Conservation (phyloP, 345 rosid genomes). For the Luvunga scandens region DNA sequence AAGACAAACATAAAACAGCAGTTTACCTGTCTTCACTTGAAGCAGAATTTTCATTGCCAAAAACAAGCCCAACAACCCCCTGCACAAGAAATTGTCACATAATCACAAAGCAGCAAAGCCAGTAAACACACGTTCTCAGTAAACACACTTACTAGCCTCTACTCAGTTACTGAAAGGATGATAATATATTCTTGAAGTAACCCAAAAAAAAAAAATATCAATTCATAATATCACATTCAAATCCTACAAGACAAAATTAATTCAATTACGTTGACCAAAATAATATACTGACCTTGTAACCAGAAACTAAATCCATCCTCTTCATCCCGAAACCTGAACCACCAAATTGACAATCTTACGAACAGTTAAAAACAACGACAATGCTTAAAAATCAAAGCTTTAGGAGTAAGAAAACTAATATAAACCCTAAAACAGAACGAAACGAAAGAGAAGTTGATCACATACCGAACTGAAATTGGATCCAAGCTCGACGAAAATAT, state of each 20-base stretch:
- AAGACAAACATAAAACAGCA: not conserved
- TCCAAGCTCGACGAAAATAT: not conserved
- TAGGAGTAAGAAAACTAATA: not conserved
- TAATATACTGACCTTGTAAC: slow-evolving; percentile 62
- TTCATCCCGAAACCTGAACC: slow-evolving; percentile 23
- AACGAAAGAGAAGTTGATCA: not conserved
- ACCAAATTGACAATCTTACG: not conserved
- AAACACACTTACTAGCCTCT: not conserved
- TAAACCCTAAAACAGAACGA: not conserved
- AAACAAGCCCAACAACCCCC: slow-evolving; percentile 95
- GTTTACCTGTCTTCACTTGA: slow-evolving; percentile 75
- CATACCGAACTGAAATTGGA: not conserved
- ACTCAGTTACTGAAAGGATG: not conserved
- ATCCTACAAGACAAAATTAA: not conserved
- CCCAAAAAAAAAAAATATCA: not conserved
- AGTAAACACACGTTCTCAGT: not conserved
- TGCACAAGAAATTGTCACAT: slow-evolving; percentile 31
- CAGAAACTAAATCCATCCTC: slow-evolving; percentile 84
- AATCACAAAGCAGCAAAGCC: not conserved
- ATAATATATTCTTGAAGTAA: not conserved
- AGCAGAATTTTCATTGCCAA: slow-evolving; percentile 77
- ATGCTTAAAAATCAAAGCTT: not conserved
- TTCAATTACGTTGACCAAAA: not conserved
- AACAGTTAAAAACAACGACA: not conserved
- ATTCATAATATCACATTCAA: not conserved